Evolutionary conservation across 1,284 basidiomycete genomes (phyloP).

Genomic region (Malassezia vespertilionis): DNA sequence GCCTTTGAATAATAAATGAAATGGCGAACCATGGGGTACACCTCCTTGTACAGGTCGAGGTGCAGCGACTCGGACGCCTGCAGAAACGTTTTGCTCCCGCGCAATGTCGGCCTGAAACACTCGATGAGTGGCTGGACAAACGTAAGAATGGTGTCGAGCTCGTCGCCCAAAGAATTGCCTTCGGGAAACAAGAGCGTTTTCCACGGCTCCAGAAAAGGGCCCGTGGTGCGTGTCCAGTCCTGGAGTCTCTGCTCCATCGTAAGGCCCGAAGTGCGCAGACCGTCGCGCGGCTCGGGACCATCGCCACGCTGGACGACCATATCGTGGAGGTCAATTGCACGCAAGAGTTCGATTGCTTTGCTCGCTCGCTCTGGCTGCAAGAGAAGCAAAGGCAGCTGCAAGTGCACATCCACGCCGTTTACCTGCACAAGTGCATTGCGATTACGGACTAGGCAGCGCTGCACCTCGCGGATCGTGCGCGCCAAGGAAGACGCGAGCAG

Average conservation of each 20-base stretch:
- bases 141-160: neutral
- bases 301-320: constrained; percentile 29
- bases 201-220: constrained; percentile 75
- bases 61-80: constrained; percentile 73
- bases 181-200: constrained; percentile 68
- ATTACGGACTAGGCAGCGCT: constrained; percentile 29
- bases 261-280: constrained; percentile 7
- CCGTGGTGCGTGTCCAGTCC: constrained; percentile 41
- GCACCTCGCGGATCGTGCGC: constrained; percentile 24
- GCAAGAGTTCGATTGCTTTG: constrained; percentile 33
- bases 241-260: constrained; percentile 21
- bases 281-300: constrained; percentile 13
- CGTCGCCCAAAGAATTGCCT: constrained; percentile 19
- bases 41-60: constrained; percentile 72
- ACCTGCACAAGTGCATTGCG: constrained; percentile 33
- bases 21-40: constrained; percentile 77
- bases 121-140: neutral
- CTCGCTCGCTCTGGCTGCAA: constrained; percentile 23
- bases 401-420: constrained; percentile 34
- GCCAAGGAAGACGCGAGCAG: constrained; percentile 35
- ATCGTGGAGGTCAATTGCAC: constrained; percentile 35
- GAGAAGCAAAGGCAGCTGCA: constrained; percentile 41
- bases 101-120: constrained; percentile 6
- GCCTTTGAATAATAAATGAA: constrained; percentile 80
- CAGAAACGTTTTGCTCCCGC: constrained; percentile 55